These are phyloP conservation scores for Lophiotrema nucula DNA, from an alignment of 495 filamentous ascomycete genomes.

Conservation along the genomic window DNA sequence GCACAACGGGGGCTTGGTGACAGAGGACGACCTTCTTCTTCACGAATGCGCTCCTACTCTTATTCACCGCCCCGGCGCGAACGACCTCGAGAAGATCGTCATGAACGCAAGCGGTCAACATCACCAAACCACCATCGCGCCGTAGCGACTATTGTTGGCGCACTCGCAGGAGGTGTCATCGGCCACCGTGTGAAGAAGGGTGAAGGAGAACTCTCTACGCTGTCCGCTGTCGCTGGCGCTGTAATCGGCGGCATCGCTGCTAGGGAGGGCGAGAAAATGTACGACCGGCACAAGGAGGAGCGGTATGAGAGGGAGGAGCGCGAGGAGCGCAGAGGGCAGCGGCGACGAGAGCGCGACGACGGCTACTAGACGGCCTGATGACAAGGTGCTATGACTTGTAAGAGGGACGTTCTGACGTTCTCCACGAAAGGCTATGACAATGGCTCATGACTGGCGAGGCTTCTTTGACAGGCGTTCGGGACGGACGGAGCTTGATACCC, in stretches of 20 bases:
- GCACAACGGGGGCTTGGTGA: no score
- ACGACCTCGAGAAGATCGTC: neutral
- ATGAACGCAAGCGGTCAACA: constrained; percentile 9
- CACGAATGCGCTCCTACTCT: neutral
- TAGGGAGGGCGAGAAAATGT: constrained; percentile 21
- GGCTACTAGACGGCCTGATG: no score
- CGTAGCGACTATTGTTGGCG: constrained; percentile 19
- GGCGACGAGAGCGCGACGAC: constrained; percentile 6
- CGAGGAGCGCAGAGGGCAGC: constrained; percentile 5
- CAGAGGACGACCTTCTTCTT: neutral
- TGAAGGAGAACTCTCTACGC: neutral
- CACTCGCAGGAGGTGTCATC: constrained; percentile 28
- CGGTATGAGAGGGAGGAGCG: constrained; percentile 9
- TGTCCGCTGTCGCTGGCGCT: constrained; percentile 23
- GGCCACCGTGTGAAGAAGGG: constrained; percentile 18
- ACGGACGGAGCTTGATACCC: no score
- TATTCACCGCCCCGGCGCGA: constrained; percentile 10
- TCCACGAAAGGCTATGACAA: no score
- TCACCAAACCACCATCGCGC: constrained; percentile 17
- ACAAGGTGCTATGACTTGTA: no score
- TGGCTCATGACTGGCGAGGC: no score
- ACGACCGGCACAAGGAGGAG: constrained; percentile 16
- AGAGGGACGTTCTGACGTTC: no score
- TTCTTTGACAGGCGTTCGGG: no score
- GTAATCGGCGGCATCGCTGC: constrained; percentile 28